Base-by-base conservation (phyloP, 208 protist species). In the Balamuthia mandrillaris region DNA sequence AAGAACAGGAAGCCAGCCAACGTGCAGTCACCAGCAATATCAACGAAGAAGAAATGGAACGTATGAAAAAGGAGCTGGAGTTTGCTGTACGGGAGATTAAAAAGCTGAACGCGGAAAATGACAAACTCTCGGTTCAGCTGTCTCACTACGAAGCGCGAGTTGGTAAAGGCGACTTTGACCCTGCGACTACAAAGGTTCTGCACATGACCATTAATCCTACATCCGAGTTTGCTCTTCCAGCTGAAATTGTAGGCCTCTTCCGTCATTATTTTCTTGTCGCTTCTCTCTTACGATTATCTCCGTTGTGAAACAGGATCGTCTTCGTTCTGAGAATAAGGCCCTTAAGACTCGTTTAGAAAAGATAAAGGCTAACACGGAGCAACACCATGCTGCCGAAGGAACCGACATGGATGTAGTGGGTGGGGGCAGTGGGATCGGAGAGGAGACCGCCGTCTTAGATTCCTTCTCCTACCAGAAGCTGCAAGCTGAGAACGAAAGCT, bases 121-220 rank as follows among this genome's bases (percentile, higher is more conserved):
- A 10, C 29, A 81, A 61, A 52, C 33, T 61, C 31, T 10, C 33
- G 18, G 10, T 5, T 3, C 31, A 63, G 51, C 29, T 61, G 49
- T 47, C 44, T 18, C 10, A 16, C 33, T 45, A 56, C 49, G 72
- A 81, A n/a, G 16, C 31, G 29, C 29, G 33, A 14, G 33, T 81
- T 12, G 72, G 72, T 31, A 41, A 56, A 31, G 72, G 72, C 51
- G 35, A 56, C 49, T 81, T 49, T 52, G 47, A 81, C 51, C 49
- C 72, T 4, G 51, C 35, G 31, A 81, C 72, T 14, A 81, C 72
- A 24, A 81, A 81, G 72, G 72, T 65, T 27, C 58, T 65, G 58
- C 58, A 65, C 58, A 29, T 65, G 14, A 10, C 10, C 14, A 14
- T 10, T 21, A 65, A 65, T 27, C 58, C 58, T 21, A 10, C 14